A percentile compares a stretch with the other conserved stretches of the same genome.
Evolutionary conservation across 768 basidiomycete species (phyloP).

Genomic region (Coprinopsis marcescibilis): DNA sequence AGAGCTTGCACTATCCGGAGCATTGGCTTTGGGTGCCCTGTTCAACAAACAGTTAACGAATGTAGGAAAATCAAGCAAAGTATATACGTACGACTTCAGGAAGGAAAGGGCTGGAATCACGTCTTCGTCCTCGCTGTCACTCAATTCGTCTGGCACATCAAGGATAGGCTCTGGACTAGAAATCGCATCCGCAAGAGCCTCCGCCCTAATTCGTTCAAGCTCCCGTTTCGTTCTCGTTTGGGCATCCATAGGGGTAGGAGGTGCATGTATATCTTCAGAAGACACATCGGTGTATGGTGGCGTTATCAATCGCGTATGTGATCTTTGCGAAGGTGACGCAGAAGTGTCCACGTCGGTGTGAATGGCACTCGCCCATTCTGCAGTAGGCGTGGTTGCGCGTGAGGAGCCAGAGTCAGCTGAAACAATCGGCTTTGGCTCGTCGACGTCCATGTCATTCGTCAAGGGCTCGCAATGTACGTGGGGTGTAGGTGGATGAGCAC

Average conservation of each 20-base stretch:
- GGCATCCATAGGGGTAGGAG: conserved; percentile 27
- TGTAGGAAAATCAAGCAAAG: too few species aligned
- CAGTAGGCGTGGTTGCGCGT: background rate
- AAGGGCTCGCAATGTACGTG: conserved; percentile 2
- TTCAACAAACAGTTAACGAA: too few species aligned
- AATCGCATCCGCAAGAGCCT: conserved; percentile 40
- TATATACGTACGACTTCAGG: background rate
- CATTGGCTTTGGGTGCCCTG: background rate
- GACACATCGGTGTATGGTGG: conserved; percentile 9
- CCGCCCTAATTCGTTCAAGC: conserved; percentile 62
- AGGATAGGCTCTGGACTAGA: conserved; percentile 40
- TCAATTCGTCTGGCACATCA: conserved; percentile 39
- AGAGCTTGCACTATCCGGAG: background rate
- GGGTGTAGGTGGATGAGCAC: conserved; percentile 19
- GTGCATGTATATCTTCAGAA: conserved; percentile 11
- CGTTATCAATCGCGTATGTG: background rate
- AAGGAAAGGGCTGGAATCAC: background rate
- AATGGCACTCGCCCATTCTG: conserved; percentile 7
- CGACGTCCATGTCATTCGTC: conserved; percentile 10
- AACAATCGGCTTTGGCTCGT: conserved; percentile 1
- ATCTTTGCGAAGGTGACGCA: background rate
- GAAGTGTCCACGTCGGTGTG: background rate
- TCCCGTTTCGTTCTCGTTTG: conserved; percentile 48
- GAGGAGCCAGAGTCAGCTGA: background rate
- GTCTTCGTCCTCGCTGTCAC: conserved; percentile 46